Evolutionary conservation across 2,329 filamentous ascomycete genomes (phyloP).

Genomic region (Aspergillus aculeatus): DNA sequence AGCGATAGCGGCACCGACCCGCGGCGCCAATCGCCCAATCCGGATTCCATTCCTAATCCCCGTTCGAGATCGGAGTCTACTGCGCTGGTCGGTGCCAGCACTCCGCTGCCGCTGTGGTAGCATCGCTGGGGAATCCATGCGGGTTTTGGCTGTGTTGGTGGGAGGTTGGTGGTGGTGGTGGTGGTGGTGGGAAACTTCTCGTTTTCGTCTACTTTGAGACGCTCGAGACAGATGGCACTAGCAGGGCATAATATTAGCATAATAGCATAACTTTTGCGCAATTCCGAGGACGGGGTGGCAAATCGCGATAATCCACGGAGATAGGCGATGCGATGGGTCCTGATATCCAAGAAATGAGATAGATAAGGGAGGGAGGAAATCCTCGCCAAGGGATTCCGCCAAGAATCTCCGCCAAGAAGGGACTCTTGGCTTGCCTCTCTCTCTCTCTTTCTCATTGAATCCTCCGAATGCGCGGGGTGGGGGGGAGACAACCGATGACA

Average conservation of each 20-base stretch:
- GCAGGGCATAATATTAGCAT: background rate
- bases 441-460: background rate
- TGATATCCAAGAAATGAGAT: background rate
- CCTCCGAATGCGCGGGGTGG: background rate
- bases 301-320: background rate
- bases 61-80: background rate
- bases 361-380: background rate
- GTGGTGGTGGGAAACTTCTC: background rate
- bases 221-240: background rate
- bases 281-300: background rate
- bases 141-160: background rate
- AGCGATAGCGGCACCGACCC: slow-evolving; percentile 8
- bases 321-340: background rate
- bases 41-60: background rate
- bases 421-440: no score
- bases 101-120: no score
- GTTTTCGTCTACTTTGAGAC: background rate
- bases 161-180: background rate
- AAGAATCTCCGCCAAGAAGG: background rate
- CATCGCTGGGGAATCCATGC: background rate
- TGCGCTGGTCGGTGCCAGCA: no score
- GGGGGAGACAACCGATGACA: background rate
- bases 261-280: background rate
- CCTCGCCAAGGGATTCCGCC: background rate
- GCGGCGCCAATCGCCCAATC: background rate